Base-by-base conservation (phyloP, 495 filamentous ascomycete species). In the Aspergillus mulundensis region DNA sequence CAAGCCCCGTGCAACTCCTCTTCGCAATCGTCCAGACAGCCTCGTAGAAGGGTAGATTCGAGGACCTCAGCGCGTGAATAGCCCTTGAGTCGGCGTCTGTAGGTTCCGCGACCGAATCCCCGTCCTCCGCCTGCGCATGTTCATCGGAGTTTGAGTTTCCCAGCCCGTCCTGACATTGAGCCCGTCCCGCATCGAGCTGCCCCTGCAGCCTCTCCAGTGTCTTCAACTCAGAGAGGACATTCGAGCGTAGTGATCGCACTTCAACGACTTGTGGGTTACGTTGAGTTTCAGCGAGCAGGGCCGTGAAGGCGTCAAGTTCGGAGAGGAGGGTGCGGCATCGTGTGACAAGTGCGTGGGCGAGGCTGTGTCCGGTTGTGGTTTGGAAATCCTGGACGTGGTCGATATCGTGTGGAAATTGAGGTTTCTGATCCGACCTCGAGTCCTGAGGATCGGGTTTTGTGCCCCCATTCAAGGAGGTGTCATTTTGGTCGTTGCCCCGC, bases 11-110 rank as follows among this genome's bases (percentile, higher is more conserved):
- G 61, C 76, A 81, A 20, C 70, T 73, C 6, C 58, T 56, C 45
- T 76, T 80, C 42, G 78, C 77, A 52, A 80, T 72, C 7, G 62
- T 63, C 82, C 82, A 85, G 2, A 85, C 75, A 30, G 79, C 70
- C 45, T 73, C 66, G 56, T 81, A 82, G 54, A 83, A 84, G 0
- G 78, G 75, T 28, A 85, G 42, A 70, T 85, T 85, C 6, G 79
- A 80, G 21, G 81, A 84, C 25, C 77, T 70, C 54, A 84, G 59
- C 16, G 75, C 73, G 61, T 84, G 81, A 36, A 68, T 10, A 16
- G 72, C 34, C 21, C 68, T 60, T 59, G 53, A 56, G 23, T 69
- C 67, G 0, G 54, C 21, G 14, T 69, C 66, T 1, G 11, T 36
- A 6, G 7, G 7, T 15, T 36, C 32, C 8, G 32, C 32, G 7